Percentiles rank a stretch among this genome's conserved stretches.
phyloP scores from a whole-genome alignment of 2,329 filamentous ascomycete species.

The Knufia petricola region DNA sequence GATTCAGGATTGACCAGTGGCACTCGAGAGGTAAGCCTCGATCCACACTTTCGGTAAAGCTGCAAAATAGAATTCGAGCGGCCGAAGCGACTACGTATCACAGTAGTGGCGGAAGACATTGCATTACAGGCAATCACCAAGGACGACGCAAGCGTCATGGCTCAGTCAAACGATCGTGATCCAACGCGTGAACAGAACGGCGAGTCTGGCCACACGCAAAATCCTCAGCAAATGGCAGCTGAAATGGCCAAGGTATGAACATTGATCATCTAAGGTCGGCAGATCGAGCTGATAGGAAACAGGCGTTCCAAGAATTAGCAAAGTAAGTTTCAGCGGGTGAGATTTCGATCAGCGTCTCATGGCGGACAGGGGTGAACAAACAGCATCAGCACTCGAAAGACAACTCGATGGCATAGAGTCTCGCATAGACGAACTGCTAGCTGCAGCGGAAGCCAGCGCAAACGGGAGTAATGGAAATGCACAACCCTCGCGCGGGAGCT shows the following conservation, averaged over 20 bases:
- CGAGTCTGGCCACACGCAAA: background rate
- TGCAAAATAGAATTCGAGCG: background rate
- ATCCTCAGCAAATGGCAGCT: slow-evolving; percentile 28
- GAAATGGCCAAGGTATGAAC: slow-evolving; percentile 21
- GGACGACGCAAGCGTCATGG: background rate
- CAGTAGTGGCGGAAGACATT: no score
- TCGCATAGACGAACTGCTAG: slow-evolving; percentile 46
- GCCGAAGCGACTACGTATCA: background rate
- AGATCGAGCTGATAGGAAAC: background rate
- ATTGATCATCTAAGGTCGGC: background rate
- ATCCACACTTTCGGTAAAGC: background rate
- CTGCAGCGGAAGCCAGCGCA: slow-evolving; percentile 34
- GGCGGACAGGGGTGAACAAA: slow-evolving; percentile 41
- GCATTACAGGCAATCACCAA: background rate
- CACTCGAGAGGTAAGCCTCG: no score
- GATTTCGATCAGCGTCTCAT: slow-evolving; percentile 9
- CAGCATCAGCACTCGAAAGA: slow-evolving; percentile 46
- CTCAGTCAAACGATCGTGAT: background rate
- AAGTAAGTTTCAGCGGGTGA: slow-evolving; percentile 16
- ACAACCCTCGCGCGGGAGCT: background rate
- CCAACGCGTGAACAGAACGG: background rate
- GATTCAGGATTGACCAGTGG: no score
- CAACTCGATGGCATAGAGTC: slow-evolving; percentile 45
- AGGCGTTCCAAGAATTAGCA: slow-evolving; percentile 28
- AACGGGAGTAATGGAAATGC: slow-evolving; percentile 17